Evolutionary conservation across 305 asterid genomes (phyloP).

Genomic region (Solanum hybrid): DNA sequence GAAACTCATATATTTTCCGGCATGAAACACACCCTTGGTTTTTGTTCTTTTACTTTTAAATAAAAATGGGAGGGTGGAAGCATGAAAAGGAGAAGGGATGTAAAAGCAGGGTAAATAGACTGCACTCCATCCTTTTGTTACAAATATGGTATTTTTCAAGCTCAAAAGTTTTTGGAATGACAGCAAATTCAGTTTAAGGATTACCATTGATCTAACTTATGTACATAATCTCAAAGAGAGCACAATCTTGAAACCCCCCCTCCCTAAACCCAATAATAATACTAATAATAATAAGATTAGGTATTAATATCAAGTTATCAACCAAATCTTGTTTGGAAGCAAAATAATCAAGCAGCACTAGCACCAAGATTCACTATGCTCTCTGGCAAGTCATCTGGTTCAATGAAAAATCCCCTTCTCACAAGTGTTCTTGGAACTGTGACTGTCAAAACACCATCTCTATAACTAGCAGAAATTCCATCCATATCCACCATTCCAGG

Average conservation of each 20-base stretch:
- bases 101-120: background rate
- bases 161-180: background rate
- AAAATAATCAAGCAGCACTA: conserved; percentile 50
- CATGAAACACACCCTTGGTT: background rate
- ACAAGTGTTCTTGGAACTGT: conserved; percentile 48
- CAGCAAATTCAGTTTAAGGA: background rate
- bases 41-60: background rate
- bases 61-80: background rate
- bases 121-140: background rate
- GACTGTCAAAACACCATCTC: conserved; percentile 54
- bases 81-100: background rate
- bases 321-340: background rate
- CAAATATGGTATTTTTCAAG: background rate
- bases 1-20: too few species aligned
- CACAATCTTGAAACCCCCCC: background rate
- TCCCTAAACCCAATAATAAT: background rate
- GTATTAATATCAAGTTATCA: background rate
- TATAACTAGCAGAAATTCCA: conserved; percentile 55
- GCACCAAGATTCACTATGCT: conserved; percentile 26
- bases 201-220: background rate
- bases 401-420: conserved; percentile 40
- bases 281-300: background rate
- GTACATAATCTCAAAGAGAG: background rate
- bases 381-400: conserved; percentile 28
- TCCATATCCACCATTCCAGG: conserved; percentile 46